Evolutionary conservation across 441 rosid species (phyloP).

Genomic region (Sinapis alba): DNA sequence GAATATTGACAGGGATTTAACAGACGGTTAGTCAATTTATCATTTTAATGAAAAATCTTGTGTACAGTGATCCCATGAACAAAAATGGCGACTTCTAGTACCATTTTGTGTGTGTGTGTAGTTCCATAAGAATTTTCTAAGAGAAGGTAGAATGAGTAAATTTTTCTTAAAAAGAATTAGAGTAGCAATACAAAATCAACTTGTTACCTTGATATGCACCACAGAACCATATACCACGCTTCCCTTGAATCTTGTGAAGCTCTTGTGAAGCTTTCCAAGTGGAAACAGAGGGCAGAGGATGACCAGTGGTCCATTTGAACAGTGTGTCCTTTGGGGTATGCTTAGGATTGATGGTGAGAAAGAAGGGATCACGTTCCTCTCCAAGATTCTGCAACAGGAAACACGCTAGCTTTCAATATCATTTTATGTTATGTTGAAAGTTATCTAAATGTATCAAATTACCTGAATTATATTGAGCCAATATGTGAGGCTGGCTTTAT

Average conservation of each 20-base stretch:
- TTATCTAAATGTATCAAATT: background rate
- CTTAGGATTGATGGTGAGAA: slow-evolving; percentile 73
- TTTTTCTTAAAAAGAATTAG: background rate
- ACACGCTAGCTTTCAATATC: background rate
- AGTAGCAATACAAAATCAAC: background rate
- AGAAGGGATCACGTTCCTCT: slow-evolving; percentile 54
- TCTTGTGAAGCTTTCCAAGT: slow-evolving; percentile 69
- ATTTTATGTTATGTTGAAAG: background rate
- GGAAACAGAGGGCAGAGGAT: slow-evolving; percentile 73
- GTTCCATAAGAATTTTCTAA: background rate
- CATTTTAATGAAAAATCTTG: background rate
- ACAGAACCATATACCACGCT: slow-evolving; percentile 75
- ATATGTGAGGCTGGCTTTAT: slow-evolving; percentile 69
- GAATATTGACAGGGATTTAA: slow-evolving; percentile 36
- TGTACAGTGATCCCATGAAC: background rate
- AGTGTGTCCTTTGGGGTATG: slow-evolving; percentile 52
- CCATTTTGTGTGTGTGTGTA: background rate
- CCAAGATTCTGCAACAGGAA: slow-evolving; percentile 70
- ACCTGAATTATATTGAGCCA: slow-evolving; percentile 93
- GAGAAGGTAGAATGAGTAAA: background rate
- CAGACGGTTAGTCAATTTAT: background rate
- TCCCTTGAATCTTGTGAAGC: slow-evolving; percentile 69
- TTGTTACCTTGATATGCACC: slow-evolving; percentile 64
- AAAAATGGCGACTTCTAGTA: background rate
- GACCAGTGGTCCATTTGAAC: slow-evolving; percentile 71